Percentiles rank a stretch among this genome's conserved stretches.
These are phyloP conservation scores for Trichomonas vaginalis DNA, from an alignment of 208 protist species.

Conservation along the genomic window DNA sequence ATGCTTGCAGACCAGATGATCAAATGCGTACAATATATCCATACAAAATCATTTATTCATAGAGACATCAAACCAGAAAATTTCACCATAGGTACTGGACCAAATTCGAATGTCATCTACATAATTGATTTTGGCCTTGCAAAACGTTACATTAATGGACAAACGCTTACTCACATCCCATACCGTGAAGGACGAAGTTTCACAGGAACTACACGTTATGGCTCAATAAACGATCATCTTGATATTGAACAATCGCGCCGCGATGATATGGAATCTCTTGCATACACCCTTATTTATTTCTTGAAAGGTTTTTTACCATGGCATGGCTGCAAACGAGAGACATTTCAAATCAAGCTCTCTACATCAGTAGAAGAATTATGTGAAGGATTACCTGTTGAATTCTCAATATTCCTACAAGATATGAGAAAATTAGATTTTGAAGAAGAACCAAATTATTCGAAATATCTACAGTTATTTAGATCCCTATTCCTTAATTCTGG, in stretches of 20 bases:
- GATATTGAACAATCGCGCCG: conserved; percentile 73
- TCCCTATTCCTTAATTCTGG: conserved; percentile 86
- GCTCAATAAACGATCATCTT: conserved; percentile 93
- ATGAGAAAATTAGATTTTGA: conserved; percentile 81
- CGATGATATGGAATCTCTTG: conserved; percentile 71
- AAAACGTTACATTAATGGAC: conserved; percentile 91
- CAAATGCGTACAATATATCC: conserved; percentile 73
- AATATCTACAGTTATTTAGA: conserved; percentile 35
- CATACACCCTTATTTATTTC: conserved; percentile 97
- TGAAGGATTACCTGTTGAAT: conserved; percentile 62
- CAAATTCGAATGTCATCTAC: conserved; percentile 47
- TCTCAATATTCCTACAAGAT: conserved; percentile 89
- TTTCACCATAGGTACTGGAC: conserved; percentile 80
- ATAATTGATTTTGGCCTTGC: conserved; percentile 59
- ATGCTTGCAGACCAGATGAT: conserved; percentile 92
- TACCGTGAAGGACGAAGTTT: conserved; percentile 58
- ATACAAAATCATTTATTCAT: conserved; percentile 87
- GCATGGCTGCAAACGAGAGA: conserved; percentile 83
- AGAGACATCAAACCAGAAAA: conserved; percentile 90
- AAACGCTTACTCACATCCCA: conserved; percentile 90
- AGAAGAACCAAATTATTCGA: conserved; percentile 87
- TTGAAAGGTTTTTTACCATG: conserved; percentile 85
- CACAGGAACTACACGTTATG: conserved; percentile 90
- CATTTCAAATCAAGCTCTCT: conserved; percentile 93
- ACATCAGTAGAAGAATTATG: conserved; percentile 80